Percentiles rank a stretch among this genome's conserved stretches.
phyloP scores from a whole-genome alignment of 2,329 filamentous ascomycete genomes.

The Cytospora paraplurivora region DNA sequence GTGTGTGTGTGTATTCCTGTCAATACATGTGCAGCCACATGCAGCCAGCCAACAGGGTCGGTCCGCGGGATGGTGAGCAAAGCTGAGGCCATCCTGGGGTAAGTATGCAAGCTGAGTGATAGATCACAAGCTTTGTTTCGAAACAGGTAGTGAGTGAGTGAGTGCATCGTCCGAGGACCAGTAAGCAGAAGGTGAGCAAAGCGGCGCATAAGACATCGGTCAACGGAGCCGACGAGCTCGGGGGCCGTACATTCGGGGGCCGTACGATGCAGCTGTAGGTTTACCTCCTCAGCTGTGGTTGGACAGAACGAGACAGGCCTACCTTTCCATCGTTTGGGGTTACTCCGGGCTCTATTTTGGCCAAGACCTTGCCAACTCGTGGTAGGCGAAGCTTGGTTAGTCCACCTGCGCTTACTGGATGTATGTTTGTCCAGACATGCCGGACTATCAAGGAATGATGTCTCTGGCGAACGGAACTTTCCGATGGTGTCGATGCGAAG shows the following conservation, averaged over 20 bases:
- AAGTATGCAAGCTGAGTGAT: neutral
- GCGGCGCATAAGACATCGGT: conserved; percentile 6
- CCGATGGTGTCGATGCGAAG: neutral
- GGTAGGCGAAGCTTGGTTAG: neutral
- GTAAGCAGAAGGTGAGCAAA: neutral
- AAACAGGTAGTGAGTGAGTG: neutral
- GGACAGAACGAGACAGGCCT: conserved; percentile 10
- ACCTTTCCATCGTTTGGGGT: conserved; percentile 13
- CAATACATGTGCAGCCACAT: neutral
- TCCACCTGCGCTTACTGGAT: neutral
- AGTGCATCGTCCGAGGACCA: neutral
- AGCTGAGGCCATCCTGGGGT: conserved; percentile 2
- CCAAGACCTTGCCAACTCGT: neutral
- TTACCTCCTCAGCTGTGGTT: conserved; percentile 15
- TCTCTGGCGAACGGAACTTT: neutral
- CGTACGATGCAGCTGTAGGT: conserved; percentile 21
- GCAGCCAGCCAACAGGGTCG: conserved; percentile 12
- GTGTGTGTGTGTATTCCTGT: conserved; percentile 17
- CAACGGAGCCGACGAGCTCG: conserved; percentile 9
- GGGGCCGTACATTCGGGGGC: conserved; percentile 22
- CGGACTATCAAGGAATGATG: neutral
- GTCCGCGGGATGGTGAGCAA: neutral
- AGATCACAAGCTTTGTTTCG: conserved; percentile 6
- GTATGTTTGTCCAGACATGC: neutral
- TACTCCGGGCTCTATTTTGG: conserved; percentile 9